Conservation (phyloP, 352 stramenopile genomes). For the Heterotrichella gracilis region DNA sequence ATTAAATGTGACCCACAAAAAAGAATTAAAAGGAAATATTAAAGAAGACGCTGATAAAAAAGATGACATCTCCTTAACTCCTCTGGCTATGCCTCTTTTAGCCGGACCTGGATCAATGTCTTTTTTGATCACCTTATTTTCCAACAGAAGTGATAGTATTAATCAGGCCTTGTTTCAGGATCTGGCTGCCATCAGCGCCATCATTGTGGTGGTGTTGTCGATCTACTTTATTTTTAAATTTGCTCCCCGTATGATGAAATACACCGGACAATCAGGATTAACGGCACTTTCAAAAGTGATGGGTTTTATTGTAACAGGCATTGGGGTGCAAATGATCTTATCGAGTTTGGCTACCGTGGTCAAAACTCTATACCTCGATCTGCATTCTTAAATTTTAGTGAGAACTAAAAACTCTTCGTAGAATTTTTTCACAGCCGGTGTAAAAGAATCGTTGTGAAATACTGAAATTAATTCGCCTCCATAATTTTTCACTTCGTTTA, state of each 20-base stretch:
- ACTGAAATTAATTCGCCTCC: conserved; percentile 1
- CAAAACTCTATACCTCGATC: background rate
- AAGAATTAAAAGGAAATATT: background rate
- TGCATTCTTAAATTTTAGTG: background rate
- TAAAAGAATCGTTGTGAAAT: conserved; percentile 6
- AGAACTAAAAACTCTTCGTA: background rate
- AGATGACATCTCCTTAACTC: background rate
- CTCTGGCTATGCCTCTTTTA: background rate
- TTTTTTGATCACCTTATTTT: background rate
- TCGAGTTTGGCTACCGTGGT: background rate
- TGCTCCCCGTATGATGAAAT: background rate
- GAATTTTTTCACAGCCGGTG: background rate
- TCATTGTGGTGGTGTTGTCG: background rate
- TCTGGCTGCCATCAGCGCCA: background rate
- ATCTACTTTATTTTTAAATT: conserved; percentile 9
- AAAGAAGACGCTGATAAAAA: background rate
- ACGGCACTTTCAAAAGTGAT: background rate
- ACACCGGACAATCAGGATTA: background rate
- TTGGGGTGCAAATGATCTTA: background rate
- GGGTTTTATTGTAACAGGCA: background rate
- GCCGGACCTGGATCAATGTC: background rate
- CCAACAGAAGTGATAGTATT: background rate
- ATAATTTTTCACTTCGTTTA: background rate
- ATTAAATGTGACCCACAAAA: background rate
- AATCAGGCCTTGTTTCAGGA: background rate